These are phyloP conservation scores for Hypoxylon lienhwacheense DNA, from an alignment of 495 filamentous ascomycete genomes.

Conservation along the genomic window DNA sequence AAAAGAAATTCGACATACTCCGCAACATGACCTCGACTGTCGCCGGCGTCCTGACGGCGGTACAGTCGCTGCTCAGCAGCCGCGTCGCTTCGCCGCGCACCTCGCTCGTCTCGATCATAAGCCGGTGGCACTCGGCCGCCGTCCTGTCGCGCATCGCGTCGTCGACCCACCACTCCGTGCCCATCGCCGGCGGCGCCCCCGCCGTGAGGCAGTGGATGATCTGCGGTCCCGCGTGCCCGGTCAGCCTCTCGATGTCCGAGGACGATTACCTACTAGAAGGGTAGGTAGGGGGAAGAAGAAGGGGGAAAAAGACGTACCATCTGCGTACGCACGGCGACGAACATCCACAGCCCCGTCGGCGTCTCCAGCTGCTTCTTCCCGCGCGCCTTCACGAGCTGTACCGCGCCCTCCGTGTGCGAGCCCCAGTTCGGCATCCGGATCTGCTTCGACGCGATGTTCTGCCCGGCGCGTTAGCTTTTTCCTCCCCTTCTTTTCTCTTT, in stretches of 20 bases:
- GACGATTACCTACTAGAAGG: not conserved
- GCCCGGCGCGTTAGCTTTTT: no score
- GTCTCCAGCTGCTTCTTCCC: constrained; percentile 55
- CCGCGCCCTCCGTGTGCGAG: constrained; percentile 57
- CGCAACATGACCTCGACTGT: constrained; percentile 44
- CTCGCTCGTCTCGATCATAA: constrained; percentile 51
- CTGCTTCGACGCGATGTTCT: constrained; percentile 53
- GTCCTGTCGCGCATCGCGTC: constrained; percentile 45
- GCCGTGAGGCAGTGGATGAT: constrained; percentile 53
- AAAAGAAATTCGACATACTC: no score
- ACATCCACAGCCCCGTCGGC: constrained; percentile 50
- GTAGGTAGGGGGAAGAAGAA: not conserved
- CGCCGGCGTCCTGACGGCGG: constrained; percentile 38
- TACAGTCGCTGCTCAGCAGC: constrained; percentile 37
- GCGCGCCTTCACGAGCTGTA: constrained; percentile 55
- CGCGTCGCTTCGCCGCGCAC: constrained; percentile 49
- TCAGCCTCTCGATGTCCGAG: not conserved
- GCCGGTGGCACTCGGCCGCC: constrained; percentile 45
- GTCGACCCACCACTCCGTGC: constrained; percentile 55
- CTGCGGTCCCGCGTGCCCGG: constrained; percentile 11
- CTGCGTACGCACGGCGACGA: constrained; percentile 55
- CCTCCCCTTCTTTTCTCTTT: no score
- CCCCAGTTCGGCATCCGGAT: constrained; percentile 54
- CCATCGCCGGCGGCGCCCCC: constrained; percentile 49
- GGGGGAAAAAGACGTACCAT: constrained; percentile 44